A percentile compares a stretch with the other conserved stretches of the same genome.
phyloP scores from a whole-genome alignment of 176 grass and related monocot species.

The Aegilops sharonensis region DNA sequence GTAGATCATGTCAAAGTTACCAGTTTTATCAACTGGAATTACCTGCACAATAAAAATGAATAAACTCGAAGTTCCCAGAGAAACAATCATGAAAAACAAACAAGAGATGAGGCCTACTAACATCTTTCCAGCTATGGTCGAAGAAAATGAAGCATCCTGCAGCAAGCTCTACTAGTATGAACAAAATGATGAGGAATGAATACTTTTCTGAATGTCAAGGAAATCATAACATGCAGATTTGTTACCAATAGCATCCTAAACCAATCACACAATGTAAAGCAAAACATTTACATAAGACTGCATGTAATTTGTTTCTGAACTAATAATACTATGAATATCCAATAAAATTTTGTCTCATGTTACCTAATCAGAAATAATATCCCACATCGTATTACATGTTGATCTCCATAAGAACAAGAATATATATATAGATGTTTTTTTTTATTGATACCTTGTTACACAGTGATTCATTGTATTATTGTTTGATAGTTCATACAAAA shows the following conservation, averaged over 20 bases:
- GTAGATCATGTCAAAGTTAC: slow-evolving; percentile 79
- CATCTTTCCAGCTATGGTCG: slow-evolving; percentile 75
- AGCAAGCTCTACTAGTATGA: slow-evolving; percentile 86
- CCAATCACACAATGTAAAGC: neutral
- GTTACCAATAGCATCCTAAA: neutral
- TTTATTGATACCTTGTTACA: neutral
- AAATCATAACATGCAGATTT: slow-evolving; percentile 46
- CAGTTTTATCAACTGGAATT: slow-evolving; percentile 80
- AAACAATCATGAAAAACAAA: slow-evolving; percentile 18
- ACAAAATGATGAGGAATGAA: slow-evolving; percentile 76
- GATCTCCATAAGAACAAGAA: neutral
- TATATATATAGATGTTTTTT: neutral
- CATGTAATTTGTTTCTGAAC: neutral
- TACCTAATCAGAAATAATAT: neutral
- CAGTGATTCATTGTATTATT: neutral
- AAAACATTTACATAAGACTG: slow-evolving; percentile 2
- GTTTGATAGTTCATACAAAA: slow-evolving; percentile 9
- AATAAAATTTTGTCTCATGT: neutral
- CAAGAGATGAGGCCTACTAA: slow-evolving; percentile 10
- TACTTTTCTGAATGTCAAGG: slow-evolving; percentile 66
- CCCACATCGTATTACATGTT: neutral
- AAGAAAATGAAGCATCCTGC: slow-evolving; percentile 83
- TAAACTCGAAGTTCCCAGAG: neutral
- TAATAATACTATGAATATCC: neutral
- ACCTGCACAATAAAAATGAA: slow-evolving; percentile 41